Evolutionary conservation across 768 basidiomycete genomes (phyloP).

Genomic region (Russula foetens): DNA sequence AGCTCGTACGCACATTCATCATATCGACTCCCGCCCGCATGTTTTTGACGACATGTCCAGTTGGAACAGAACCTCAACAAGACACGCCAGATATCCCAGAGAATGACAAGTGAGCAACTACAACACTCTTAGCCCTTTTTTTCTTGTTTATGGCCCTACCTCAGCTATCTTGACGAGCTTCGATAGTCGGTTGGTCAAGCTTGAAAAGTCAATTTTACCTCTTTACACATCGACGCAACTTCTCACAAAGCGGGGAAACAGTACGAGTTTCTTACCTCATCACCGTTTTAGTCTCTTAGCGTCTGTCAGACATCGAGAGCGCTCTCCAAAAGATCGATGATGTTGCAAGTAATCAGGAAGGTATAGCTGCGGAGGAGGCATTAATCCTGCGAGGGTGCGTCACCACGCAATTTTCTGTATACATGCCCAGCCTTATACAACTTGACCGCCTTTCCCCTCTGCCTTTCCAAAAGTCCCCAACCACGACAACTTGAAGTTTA

Average conservation of each 20-base stretch:
- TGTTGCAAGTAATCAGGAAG: conserved; percentile 65
- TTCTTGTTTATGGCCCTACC: conserved; percentile 22
- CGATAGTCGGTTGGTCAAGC: conserved; percentile 70
- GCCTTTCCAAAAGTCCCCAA: conserved; percentile 48
- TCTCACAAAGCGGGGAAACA: conserved; percentile 61
- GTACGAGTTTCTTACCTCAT: conserved; percentile 35
- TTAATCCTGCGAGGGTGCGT: conserved; percentile 69
- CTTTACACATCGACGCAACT: conserved; percentile 74
- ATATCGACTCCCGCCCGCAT: neutral
- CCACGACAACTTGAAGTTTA: conserved; percentile 56
- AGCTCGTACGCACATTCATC: conserved; percentile 23
- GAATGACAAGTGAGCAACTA: conserved; percentile 68
- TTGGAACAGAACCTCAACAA: conserved; percentile 85
- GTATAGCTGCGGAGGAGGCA: conserved; percentile 69
- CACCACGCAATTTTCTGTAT: neutral
- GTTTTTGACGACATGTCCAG: conserved; percentile 30
- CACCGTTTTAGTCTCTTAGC: neutral
- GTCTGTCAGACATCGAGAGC: conserved; percentile 62
- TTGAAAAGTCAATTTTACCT: conserved; percentile 81
- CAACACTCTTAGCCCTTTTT: neutral
- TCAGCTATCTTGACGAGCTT: conserved; percentile 79
- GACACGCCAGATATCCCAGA: conserved; percentile 74
- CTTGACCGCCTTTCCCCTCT: neutral
- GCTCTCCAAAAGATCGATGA: conserved; percentile 73
- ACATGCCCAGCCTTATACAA: neutral